Evolutionary conservation across 257 asterid species (phyloP).

Genomic region (Plantago ovata): DNA sequence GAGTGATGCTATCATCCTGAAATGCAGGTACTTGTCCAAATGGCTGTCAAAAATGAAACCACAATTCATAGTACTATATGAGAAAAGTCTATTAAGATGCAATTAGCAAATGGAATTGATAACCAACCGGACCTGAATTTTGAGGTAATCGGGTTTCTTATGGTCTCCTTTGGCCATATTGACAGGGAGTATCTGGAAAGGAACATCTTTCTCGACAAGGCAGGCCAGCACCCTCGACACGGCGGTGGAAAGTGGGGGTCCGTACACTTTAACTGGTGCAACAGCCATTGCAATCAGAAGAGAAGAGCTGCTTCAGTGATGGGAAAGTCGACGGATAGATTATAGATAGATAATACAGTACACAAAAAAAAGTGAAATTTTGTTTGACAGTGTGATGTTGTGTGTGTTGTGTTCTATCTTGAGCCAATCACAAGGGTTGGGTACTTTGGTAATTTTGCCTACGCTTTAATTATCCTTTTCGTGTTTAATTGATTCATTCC

Average conservation of each 20-base stretch:
- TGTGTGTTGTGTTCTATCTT: slow-evolving; percentile 15
- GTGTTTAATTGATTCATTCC: too few species aligned
- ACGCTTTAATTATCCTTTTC: too few species aligned
- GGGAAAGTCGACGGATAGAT: background rate
- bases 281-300: slow-evolving; percentile 38
- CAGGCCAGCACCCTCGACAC: slow-evolving; percentile 69
- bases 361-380: background rate
- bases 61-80: slow-evolving; percentile 3
- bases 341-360: background rate
- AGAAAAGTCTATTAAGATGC: too few species aligned
- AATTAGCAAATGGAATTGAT: too few species aligned
- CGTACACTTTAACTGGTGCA: slow-evolving; percentile 63
- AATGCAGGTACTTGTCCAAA: slow-evolving; percentile 92
- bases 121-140: slow-evolving; percentile 57
- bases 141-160: slow-evolving; percentile 74
- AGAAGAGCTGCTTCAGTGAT: slow-evolving; percentile 10
- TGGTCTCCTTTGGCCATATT: slow-evolving; percentile 79
- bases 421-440: background rate
- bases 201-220: slow-evolving; percentile 73
- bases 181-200: slow-evolving; percentile 58
- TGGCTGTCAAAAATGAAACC: slow-evolving; percentile 54
- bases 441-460: too few species aligned
- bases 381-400: background rate
- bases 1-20: slow-evolving; percentile 63
- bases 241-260: slow-evolving; percentile 74